Percentiles rank a stretch among this genome's conserved stretches.
Conservation (phyloP, 495 filamentous ascomycete species). For the Tuber calosporum region DNA sequence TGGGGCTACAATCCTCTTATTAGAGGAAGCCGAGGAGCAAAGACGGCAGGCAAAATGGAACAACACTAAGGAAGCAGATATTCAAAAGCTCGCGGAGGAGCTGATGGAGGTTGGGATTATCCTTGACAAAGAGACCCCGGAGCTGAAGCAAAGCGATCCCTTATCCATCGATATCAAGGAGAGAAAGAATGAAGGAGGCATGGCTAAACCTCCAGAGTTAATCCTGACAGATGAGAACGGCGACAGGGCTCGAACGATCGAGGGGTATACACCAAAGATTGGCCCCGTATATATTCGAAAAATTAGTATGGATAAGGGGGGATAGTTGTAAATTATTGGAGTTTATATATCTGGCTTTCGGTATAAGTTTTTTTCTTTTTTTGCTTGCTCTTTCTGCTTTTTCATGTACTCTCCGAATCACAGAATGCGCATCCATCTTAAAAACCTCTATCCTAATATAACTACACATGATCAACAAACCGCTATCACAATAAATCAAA, state of each 20-base stretch:
- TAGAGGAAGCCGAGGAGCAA: slow-evolving; percentile 26
- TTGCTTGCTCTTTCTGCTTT: too few species aligned
- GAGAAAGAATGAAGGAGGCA: not conserved
- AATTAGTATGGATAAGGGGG: not conserved
- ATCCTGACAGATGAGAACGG: slow-evolving; percentile 5
- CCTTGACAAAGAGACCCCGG: slow-evolving; percentile 36
- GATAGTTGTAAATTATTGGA: not conserved
- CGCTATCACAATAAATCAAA: too few species aligned
- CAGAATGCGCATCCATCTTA: too few species aligned
- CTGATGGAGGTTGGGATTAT: slow-evolving; percentile 45
- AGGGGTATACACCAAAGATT: slow-evolving; percentile 32
- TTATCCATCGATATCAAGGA: not conserved
- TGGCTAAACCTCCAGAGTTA: not conserved
- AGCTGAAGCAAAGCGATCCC: not conserved
- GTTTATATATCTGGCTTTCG: not conserved
- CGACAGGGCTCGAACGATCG: slow-evolving; percentile 10
- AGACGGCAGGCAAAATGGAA: slow-evolving; percentile 3
- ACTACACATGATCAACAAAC: too few species aligned
- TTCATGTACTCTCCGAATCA: too few species aligned
- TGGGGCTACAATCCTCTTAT: slow-evolving; percentile 12
- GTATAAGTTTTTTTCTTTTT: not conserved
- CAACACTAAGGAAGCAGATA: slow-evolving; percentile 21
- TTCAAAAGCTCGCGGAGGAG: slow-evolving; percentile 37
- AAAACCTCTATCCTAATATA: too few species aligned
- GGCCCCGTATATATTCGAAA: slow-evolving; percentile 2